phyloP scores from a whole-genome alignment of 2,329 filamentous ascomycete species.

The Huntiella omanensis region DNA sequence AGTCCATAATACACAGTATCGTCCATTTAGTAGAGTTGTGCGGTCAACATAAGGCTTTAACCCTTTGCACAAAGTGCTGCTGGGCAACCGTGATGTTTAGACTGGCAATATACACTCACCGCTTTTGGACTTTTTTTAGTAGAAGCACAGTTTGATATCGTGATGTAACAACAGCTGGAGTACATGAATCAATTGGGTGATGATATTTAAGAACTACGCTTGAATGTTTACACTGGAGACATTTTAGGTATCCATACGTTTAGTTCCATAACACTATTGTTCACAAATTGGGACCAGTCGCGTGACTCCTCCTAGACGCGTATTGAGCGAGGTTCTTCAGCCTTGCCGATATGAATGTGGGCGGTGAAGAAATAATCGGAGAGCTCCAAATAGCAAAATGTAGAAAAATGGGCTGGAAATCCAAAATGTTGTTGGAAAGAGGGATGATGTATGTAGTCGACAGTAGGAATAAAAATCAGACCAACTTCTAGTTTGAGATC shows the following conservation, averaged over 20 bases:
- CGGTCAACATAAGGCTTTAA: background rate
- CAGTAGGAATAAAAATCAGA: too few relatives aligned
- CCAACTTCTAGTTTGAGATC: too few relatives aligned
- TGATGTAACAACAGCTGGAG: too few relatives aligned
- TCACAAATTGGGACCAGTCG: background rate
- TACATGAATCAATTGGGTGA: too few relatives aligned
- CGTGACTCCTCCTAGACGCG: slow-evolving; percentile 5
- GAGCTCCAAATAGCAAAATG: too few relatives aligned
- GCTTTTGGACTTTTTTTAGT: slow-evolving; percentile 1
- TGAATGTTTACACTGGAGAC: background rate
- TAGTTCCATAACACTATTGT: background rate
- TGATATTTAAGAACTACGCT: too few relatives aligned
- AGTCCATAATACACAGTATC: too few relatives aligned
- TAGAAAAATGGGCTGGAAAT: too few relatives aligned
- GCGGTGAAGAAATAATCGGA: slow-evolving; percentile 1
- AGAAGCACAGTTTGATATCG: background rate
- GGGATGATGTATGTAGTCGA: too few relatives aligned
- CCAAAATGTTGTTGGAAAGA: too few relatives aligned
- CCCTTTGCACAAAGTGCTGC: slow-evolving; percentile 1
- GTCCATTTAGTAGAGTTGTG: too few relatives aligned
- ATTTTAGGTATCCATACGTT: background rate
- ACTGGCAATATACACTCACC: slow-evolving; percentile 5
- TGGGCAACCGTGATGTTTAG: background rate
- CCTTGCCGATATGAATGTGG: slow-evolving; percentile 2
- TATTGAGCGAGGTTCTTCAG: slow-evolving; percentile 1